phyloP scores from a whole-genome alignment of 108 stramenopile species.

The Schizochytrium sp. region DNA sequence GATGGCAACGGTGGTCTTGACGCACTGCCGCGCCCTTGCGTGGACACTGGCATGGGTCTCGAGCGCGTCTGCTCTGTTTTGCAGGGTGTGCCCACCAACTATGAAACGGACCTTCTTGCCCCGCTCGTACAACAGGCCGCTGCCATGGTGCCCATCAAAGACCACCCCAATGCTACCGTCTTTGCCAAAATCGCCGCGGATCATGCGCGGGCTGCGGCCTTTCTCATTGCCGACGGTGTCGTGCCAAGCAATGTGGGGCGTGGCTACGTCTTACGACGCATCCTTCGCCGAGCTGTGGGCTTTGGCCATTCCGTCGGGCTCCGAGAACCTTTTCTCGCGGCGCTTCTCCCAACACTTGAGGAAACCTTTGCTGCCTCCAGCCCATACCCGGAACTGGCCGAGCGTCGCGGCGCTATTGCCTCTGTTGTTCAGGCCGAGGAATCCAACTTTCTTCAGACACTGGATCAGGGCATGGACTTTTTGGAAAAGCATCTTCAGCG shows the following conservation, averaged over 20 bases:
- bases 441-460: constrained; percentile 79
- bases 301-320: constrained; percentile 81
- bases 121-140: constrained; percentile 75
- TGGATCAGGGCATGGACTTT: constrained; percentile 81
- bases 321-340: constrained; percentile 85
- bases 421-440: constrained; percentile 84
- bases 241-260: constrained; percentile 90
- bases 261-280: constrained; percentile 90
- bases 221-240: constrained; percentile 98
- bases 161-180: constrained; percentile 77
- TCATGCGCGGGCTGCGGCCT: constrained; percentile 87
- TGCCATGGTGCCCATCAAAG: constrained; percentile 71
- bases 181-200: constrained; percentile 96
- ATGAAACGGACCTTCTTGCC: constrained; percentile 94
- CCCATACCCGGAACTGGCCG: constrained; percentile 67
- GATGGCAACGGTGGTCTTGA: constrained; percentile 75
- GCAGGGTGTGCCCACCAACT: constrained; percentile 86
- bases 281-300: constrained; percentile 87
- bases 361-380: constrained; percentile 55
- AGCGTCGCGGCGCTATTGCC: constrained; percentile 63
- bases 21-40: constrained; percentile 84
- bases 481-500: constrained; percentile 67
- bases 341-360: constrained; percentile 73
- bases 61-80: constrained; percentile 89
- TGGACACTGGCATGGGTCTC: constrained; percentile 99